These are phyloP conservation scores for Solanum rostratum DNA, from an alignment of 257 asterid genomes.

Conservation along the genomic window DNA sequence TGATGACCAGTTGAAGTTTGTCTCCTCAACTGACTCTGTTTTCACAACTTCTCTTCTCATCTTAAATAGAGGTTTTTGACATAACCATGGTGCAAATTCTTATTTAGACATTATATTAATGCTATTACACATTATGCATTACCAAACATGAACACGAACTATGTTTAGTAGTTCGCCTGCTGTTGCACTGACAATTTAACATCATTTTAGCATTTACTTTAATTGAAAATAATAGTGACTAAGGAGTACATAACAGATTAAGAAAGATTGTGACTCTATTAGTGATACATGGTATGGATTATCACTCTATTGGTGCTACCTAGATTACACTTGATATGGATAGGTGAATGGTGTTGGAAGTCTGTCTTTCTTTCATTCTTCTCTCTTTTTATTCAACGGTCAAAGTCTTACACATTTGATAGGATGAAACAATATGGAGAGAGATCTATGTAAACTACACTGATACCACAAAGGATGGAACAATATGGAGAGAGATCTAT, in stretches of 20 bases:
- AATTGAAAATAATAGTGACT: background rate
- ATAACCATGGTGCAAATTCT: background rate
- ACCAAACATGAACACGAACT: no score
- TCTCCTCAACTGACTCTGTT: background rate
- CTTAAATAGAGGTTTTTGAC: background rate
- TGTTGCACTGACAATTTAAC: background rate
- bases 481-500: background rate
- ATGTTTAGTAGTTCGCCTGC: no score
- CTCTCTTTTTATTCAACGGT: no score
- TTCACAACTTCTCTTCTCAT: conserved; percentile 1
- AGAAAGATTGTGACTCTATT: background rate
- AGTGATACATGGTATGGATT: background rate
- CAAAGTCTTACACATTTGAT: background rate
- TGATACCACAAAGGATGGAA: no score
- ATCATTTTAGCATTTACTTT: background rate
- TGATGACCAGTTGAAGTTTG: background rate
- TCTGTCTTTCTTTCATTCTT: no score
- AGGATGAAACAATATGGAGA: no score
- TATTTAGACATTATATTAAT: no score
- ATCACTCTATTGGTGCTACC: background rate
- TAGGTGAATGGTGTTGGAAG: background rate
- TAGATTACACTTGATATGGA: background rate
- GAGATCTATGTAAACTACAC: no score
- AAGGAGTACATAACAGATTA: no score
- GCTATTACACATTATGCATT: no score